These are phyloP conservation scores for Lentinula sp. DNA, from an alignment of 768 basidiomycete genomes.

Conservation along the genomic window DNA sequence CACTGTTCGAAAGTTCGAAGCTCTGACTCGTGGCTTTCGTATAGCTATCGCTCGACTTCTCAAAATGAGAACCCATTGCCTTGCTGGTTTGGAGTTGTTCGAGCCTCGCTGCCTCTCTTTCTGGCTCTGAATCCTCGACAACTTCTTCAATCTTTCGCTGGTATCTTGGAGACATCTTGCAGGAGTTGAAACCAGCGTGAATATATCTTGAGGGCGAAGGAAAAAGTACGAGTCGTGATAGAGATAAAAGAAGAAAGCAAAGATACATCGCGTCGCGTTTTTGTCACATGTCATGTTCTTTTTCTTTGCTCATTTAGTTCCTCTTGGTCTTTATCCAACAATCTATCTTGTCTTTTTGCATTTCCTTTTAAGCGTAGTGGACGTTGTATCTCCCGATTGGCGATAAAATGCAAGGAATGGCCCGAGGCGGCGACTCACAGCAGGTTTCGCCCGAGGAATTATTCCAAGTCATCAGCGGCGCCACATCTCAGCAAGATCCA, in stretches of 20 bases:
- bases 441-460: constrained; percentile 58
- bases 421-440: constrained; percentile 29
- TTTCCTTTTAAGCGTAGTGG: not conserved
- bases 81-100: not conserved
- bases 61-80: not conserved
- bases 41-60: not conserved
- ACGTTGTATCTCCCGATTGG: not conserved
- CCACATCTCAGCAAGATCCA: constrained; percentile 68
- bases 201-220: not conserved
- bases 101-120: constrained; percentile 35
- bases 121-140: constrained; percentile 70
- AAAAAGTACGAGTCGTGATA: not conserved
- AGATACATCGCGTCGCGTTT: not conserved
- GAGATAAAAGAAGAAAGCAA: not conserved
- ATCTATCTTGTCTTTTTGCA: not conserved
- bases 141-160: constrained; percentile 24
- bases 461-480: constrained; percentile 56
- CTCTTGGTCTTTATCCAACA: not conserved
- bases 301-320: not conserved
- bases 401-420: constrained; percentile 5
- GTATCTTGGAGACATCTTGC: not conserved
- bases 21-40: not conserved
- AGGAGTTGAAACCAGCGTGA: too few species aligned
- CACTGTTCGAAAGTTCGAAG: not conserved
- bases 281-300: not conserved